These are phyloP conservation scores for Colletotrichum lupini DNA, from an alignment of 2,329 filamentous ascomycete genomes.

Conservation along the genomic window DNA sequence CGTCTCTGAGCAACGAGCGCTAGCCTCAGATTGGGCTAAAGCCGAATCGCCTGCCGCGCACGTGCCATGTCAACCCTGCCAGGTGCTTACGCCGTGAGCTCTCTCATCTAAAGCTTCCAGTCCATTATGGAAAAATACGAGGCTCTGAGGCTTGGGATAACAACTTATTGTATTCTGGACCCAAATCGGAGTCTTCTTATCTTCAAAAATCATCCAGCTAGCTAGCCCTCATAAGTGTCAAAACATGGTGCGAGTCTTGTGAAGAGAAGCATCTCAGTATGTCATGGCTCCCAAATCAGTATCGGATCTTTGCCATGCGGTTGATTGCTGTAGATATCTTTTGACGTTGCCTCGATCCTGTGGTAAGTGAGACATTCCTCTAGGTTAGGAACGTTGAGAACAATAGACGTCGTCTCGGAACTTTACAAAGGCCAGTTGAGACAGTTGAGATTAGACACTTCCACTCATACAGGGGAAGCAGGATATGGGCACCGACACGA, in stretches of 20 bases:
- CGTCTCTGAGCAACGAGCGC: slow-evolving; percentile 19
- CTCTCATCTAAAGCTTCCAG: too few relatives aligned
- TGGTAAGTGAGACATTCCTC: background rate
- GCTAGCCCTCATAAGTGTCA: background rate
- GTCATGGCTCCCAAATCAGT: too few relatives aligned
- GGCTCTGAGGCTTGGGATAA: too few relatives aligned
- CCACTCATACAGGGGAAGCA: background rate
- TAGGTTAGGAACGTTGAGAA: too few relatives aligned
- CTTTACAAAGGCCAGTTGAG: background rate
- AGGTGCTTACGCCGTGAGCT: too few relatives aligned
- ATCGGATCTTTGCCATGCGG: background rate
- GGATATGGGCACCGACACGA: background rate
- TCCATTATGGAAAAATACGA: too few relatives aligned
- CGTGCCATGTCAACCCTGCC: slow-evolving; percentile 16
- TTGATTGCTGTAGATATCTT: background rate
- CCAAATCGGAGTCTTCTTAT: too few relatives aligned
- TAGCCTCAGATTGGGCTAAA: slow-evolving; percentile 11
- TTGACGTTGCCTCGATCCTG: background rate
- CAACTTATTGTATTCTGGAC: too few relatives aligned
- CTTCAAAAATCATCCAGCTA: too few relatives aligned
- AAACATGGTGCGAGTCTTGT: background rate
- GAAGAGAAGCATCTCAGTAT: background rate
- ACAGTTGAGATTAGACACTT: too few relatives aligned
- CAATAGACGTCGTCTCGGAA: background rate
- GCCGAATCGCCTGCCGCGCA: background rate